Evolutionary conservation across 2,329 filamentous ascomycete species (phyloP), one percentile per base, ranked within the genome.

Genomic region (Fusarium acutatum): DNA sequence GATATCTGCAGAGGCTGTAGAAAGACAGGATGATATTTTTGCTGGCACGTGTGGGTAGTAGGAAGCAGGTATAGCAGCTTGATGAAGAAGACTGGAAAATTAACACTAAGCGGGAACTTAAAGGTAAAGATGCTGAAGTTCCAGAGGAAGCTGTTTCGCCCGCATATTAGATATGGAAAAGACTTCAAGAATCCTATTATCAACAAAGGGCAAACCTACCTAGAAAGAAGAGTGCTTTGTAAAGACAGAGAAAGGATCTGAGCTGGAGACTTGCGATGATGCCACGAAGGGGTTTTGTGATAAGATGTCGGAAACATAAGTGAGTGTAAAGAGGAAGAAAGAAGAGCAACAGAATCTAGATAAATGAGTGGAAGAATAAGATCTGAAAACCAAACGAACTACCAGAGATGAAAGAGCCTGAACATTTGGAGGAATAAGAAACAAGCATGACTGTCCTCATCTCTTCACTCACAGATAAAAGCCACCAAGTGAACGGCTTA

Each of bases 151-250:
- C 24, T 43, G 15, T 24, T 18, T 6, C 17, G 15, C 10, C n/a
- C 5, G 10, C n/a, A 12, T 24, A 10, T 24, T 18, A 2, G 15
- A 43, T 43, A 2, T 18, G 11, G 6, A 24, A n/a, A 44, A 44
- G 11, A 24, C 13, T 44, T n/a, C 9, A 18, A 44, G 7, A 26
- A 44, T 26, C 5, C 18, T 9, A 9, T 18, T 13, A 26, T 26
- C 7, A 13, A 1, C 18, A 5, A 26, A 18, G 18, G 5, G 13
- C 26, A 26, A 11, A 26, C 18, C 13, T 1, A 8, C 0, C 17
- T 18, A 10, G 7, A 9, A 7, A 44, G 5, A 12, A 44, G 17
- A 26, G 17, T 20, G 41, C 17, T 26, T 26, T 26, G 11, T 5
- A 44, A 26, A 20, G 11, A 20, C 5, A 20, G 41, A 17, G 9